Conservation (phyloP, 345 rosid species). For the Pseudoturritis turrita region DNA sequence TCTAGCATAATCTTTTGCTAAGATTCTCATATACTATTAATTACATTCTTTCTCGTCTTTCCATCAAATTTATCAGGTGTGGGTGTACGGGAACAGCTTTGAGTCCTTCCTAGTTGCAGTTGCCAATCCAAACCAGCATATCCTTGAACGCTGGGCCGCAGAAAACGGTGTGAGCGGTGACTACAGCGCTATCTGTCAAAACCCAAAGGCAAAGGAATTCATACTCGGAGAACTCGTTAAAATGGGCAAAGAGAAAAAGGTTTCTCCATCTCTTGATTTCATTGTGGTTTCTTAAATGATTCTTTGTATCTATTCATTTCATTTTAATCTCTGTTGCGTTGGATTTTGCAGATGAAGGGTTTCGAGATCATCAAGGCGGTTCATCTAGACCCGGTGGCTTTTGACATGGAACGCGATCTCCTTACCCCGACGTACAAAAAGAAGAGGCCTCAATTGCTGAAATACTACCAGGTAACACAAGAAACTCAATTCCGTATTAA, state of each 20-base stretch:
- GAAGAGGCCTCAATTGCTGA: conserved; percentile 79
- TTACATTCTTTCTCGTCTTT: not conserved
- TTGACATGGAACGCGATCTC: conserved; percentile 71
- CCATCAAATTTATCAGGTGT: conserved; percentile 42
- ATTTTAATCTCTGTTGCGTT: not conserved
- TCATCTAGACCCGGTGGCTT: conserved; percentile 75
- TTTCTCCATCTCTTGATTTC: not conserved
- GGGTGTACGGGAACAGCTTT: conserved; percentile 91
- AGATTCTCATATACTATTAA: not conserved
- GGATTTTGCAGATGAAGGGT: conserved; percentile 63
- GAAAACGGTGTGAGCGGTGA: conserved; percentile 57
- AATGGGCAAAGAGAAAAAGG: conserved; percentile 75
- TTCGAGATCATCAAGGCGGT: conserved; percentile 72
- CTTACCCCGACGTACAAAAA: conserved; percentile 90
- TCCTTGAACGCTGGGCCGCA: conserved; percentile 63
- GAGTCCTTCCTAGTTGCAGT: conserved; percentile 75
- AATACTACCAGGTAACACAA: conserved; percentile 63
- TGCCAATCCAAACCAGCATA: conserved; percentile 60
- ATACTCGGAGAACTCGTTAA: conserved; percentile 59
- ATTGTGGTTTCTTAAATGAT: not conserved
- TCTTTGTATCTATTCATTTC: not conserved
- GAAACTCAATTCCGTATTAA: not conserved
- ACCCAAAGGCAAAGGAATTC: conserved; percentile 57
- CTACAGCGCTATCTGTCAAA: conserved; percentile 50
- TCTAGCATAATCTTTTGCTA: not conserved